phyloP scores from a whole-genome alignment of 495 filamentous ascomycete species.

The Articulospora tetracladia region DNA sequence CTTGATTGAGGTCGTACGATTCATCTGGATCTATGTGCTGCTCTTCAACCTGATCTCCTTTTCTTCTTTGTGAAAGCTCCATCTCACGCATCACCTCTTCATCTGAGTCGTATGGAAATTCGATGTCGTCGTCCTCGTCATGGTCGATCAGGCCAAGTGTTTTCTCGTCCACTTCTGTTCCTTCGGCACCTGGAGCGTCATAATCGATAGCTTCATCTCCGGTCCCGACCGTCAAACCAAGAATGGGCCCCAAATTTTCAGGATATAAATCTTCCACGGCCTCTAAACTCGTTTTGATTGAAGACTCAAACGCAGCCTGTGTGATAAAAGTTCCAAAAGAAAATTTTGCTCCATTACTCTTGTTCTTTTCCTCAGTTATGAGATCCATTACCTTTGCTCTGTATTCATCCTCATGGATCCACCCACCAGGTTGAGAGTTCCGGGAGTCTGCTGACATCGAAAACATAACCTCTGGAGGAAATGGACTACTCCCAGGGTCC shows the following conservation, averaged over 20 bases:
- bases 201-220: conserved; percentile 20
- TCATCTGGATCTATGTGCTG: not conserved
- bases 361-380: conserved; percentile 55
- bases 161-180: conserved; percentile 41
- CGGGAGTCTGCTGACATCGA: conserved; percentile 83
- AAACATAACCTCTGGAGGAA: conserved; percentile 72
- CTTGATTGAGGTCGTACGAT: not conserved
- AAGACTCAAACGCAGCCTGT: conserved; percentile 43
- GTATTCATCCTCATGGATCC: conserved; percentile 91
- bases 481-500: conserved; percentile 65
- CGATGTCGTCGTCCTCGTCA: conserved; percentile 38
- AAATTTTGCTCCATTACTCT: conserved; percentile 40
- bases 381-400: conserved; percentile 56
- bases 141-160: conserved; percentile 33
- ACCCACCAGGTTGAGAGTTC: conserved; percentile 61
- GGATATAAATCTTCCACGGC: conserved; percentile 85
- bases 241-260: conserved; percentile 46
- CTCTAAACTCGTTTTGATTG: conserved; percentile 70
- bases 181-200: conserved; percentile 40
- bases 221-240: conserved; percentile 13
- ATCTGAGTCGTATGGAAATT: conserved; percentile 49
- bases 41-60: conserved; percentile 14
- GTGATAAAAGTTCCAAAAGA: conserved; percentile 63
- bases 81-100: conserved; percentile 39
- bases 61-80: conserved; percentile 24